phyloP scores from a whole-genome alignment of 179 eudicot genomes.

The Spinacia oleracea region DNA sequence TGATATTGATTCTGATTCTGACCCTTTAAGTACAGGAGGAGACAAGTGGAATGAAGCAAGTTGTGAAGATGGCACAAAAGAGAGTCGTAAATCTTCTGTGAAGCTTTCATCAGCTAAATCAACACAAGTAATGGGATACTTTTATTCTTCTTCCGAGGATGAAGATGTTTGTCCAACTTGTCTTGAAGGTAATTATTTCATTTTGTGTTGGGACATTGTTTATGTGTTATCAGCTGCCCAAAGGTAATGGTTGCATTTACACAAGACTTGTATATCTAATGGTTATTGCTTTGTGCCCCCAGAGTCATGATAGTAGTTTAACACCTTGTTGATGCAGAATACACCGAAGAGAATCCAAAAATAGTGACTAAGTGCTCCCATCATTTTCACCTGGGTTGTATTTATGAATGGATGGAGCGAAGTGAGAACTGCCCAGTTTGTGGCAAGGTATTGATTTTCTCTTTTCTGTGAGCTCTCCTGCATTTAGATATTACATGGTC shows the following conservation, averaged over 20 bases:
- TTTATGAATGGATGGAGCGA: slow-evolving; percentile 97
- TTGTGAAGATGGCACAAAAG: slow-evolving; percentile 44
- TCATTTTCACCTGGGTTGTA: slow-evolving; percentile 91
- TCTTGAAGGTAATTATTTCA: slow-evolving; percentile 57
- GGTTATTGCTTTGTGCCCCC: not conserved
- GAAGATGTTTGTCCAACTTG: slow-evolving; percentile 91
- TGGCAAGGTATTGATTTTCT: slow-evolving; percentile 61
- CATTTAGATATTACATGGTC: not conserved
- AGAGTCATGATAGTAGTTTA: slow-evolving; percentile 18
- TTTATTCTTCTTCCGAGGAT: slow-evolving; percentile 60
- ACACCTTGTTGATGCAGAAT: slow-evolving; percentile 51
- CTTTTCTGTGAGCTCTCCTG: not conserved
- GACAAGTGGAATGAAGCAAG: slow-evolving; percentile 42
- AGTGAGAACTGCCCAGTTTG: slow-evolving; percentile 92
- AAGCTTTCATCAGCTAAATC: slow-evolving; percentile 50
- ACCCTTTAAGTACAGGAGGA: slow-evolving; percentile 38
- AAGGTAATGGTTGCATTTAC: not conserved
- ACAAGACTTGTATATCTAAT: not conserved
- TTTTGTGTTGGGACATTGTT: not conserved
- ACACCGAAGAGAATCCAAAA: slow-evolving; percentile 80
- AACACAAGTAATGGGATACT: slow-evolving; percentile 46
- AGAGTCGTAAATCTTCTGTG: slow-evolving; percentile 47
- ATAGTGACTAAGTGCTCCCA: slow-evolving; percentile 80
- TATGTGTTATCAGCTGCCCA: not conserved
- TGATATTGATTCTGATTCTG: slow-evolving; percentile 44